phyloP scores from a whole-genome alignment of 331 rosid species.

The Malus hybrid region DNA sequence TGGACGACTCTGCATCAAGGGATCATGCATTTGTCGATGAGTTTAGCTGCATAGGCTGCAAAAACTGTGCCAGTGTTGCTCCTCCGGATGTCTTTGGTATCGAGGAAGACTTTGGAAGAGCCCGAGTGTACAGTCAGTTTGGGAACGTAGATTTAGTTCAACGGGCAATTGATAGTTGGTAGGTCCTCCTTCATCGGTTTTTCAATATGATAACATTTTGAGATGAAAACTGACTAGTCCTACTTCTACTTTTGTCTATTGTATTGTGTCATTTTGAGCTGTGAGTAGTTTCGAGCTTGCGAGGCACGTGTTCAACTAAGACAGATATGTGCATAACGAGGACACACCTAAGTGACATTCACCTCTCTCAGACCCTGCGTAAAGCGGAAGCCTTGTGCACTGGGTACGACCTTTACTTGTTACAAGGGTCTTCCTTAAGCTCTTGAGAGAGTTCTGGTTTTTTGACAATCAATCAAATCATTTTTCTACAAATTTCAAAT shows the following conservation, averaged over 20 bases:
- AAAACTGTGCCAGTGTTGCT: constrained; percentile 79
- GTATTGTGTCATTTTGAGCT: neutral
- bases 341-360: too few relatives aligned
- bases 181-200: constrained; percentile 12
- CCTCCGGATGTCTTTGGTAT: constrained; percentile 66
- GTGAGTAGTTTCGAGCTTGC: neutral
- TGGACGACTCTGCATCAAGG: constrained; percentile 50
- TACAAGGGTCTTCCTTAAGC: neutral
- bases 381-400: too few relatives aligned
- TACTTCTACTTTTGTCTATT: neutral
- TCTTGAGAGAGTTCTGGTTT: neutral
- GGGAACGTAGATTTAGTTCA: constrained; percentile 52
- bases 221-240: neutral
- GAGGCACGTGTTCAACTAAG: neutral
- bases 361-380: too few relatives aligned
- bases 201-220: neutral
- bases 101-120: constrained; percentile 93
- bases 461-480: neutral
- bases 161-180: constrained; percentile 92
- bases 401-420: too few relatives aligned
- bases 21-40: constrained; percentile 93
- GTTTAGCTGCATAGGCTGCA: constrained; percentile 97
- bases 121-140: constrained; percentile 64
- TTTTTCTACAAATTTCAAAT: neutral
- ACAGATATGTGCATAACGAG: neutral